Evolutionary conservation across 2,329 filamentous ascomycete species (phyloP).

Genomic region (Amylocarpus encephaloides): DNA sequence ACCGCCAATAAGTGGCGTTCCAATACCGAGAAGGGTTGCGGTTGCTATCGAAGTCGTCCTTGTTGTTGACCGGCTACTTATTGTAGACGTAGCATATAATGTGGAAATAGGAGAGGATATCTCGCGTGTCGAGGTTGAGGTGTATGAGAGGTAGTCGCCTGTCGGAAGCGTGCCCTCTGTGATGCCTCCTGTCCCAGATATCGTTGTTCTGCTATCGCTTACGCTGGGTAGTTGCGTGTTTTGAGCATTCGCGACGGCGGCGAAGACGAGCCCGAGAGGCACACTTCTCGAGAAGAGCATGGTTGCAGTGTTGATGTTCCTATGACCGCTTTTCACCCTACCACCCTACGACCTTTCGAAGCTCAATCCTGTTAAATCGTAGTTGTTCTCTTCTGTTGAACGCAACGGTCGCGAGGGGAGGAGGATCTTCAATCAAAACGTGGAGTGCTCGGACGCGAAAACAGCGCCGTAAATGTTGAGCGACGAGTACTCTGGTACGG

Average conservation of each 20-base stretch:
- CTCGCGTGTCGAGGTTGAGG: slow-evolving; percentile 30
- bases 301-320: slow-evolving; percentile 6
- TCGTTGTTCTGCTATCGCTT: slow-evolving; percentile 12
- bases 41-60: slow-evolving; percentile 24
- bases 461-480: no score
- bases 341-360: not conserved
- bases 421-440: not conserved
- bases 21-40: slow-evolving; percentile 25
- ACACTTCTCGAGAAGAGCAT: slow-evolving; percentile 24
- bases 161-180: slow-evolving; percentile 31
- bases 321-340: not conserved
- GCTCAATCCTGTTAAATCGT: not conserved
- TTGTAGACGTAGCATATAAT: slow-evolving; percentile 21
- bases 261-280: slow-evolving; percentile 29
- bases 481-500: no score
- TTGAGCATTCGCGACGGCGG: slow-evolving; percentile 23
- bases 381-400: not conserved
- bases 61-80: slow-evolving; percentile 21
- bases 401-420: not conserved
- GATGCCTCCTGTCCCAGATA: slow-evolving; percentile 13
- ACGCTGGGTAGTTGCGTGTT: slow-evolving; percentile 4
- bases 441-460: not conserved
- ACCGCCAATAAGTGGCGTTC: slow-evolving; percentile 8
- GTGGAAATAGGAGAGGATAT: slow-evolving; percentile 26
- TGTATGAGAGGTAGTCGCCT: slow-evolving; percentile 34